Conservation (phyloP, 495 filamentous ascomycete genomes). For the Rusavskia elegans region DNA sequence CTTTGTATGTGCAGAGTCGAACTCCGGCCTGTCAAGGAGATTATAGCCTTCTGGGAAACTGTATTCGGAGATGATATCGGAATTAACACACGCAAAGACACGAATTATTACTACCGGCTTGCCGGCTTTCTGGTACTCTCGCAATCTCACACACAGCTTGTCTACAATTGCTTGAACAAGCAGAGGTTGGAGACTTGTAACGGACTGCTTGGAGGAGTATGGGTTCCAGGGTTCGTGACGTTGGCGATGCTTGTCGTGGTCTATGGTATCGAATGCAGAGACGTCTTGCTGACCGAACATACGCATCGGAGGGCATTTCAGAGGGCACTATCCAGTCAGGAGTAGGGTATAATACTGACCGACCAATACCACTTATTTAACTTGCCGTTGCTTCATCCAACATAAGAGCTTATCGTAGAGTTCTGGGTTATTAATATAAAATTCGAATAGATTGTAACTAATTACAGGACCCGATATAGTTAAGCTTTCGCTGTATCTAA, state of each 20-base stretch:
- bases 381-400: conserved; percentile 14
- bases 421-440: conserved; percentile 10
- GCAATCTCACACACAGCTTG: conserved; percentile 8
- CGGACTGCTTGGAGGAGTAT: conserved; percentile 18
- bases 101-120: conserved; percentile 17
- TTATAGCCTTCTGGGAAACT: conserved; percentile 23
- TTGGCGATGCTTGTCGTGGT: conserved; percentile 19
- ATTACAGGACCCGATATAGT: conserved; percentile 6
- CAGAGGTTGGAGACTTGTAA: conserved; percentile 13
- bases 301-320: conserved; percentile 2
- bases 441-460: conserved; percentile 9
- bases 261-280: conserved; percentile 11
- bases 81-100: conserved; percentile 15
- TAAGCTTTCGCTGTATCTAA: background rate
- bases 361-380: conserved; percentile 24
- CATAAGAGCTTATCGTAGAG: conserved; percentile 20
- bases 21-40: conserved; percentile 13
- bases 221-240: conserved; percentile 19
- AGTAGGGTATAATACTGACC: conserved; percentile 3
- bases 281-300: conserved; percentile 6
- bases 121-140: conserved; percentile 11
- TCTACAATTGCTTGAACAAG: conserved; percentile 12
- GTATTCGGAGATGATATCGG: conserved; percentile 30
- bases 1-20: conserved; percentile 3
- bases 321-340: background rate